Evolutionary conservation across 2,329 filamentous ascomycete species (phyloP), one percentile per base, ranked within the genome.

Genomic region (Calcarisporium arbuscula): DNA sequence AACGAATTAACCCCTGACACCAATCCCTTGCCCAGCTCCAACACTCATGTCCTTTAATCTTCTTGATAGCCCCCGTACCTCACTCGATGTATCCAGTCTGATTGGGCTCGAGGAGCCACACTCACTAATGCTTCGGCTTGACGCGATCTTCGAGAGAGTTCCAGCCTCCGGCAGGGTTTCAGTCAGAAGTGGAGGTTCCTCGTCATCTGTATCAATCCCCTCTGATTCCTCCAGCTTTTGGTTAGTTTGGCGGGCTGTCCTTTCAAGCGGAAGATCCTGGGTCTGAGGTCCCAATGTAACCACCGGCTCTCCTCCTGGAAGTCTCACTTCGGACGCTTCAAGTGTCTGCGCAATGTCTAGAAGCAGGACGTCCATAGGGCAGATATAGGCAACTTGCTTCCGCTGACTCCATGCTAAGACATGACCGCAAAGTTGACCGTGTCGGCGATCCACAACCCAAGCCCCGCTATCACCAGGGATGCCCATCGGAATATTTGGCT

Each of bases 391-490:
- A 5, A 87, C 80, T 27, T 77, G 77, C 52, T 85, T 90, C 41
- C 80, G 77, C 43, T 80, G 75, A 47, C 83, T 90, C 80, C 84
- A 94, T 0, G 90, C 90, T 10, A 96, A 70, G 0, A 96, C 85
- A 50, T 95, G 90, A 0, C 90, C 90, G 47, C 86, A 92, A 4
- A 95, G 77, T 23, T 80, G 75, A 2, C 87, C 87, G n/a, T 80
- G 70, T 6, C 73, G 71, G 38, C 85, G 82, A 47, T 90, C 85
- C 12, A 95, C 79, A 5, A 96, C 77, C 90, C 90, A 96, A 1
- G 90, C 90, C 5, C 90, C 90, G 6, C 83, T 90, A 56, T 96
- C 90, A 14, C 90, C 90, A 3, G 89, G 89, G 10, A 92, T 77
- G 3, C 77, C 77, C 18, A 82, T 65, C 1, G 71, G 63, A 0